Conservation (phyloP, 352 stramenopile genomes). For the Globisporangium canariense region DNA sequence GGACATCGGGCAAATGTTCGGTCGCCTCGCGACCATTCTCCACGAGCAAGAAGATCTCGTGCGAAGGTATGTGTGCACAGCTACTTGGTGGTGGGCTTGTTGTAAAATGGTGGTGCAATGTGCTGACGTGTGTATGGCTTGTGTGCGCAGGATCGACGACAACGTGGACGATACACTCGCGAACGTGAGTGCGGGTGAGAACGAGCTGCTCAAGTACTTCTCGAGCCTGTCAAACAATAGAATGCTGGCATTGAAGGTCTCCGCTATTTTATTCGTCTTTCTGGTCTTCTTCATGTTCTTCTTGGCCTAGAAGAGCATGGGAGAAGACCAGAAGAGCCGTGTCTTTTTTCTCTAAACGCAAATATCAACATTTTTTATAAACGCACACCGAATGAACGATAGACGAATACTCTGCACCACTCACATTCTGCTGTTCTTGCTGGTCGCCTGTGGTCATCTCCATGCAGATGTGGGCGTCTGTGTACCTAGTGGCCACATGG, state of each 20-base stretch:
- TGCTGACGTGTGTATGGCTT: conserved; percentile 10
- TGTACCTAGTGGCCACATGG: background rate
- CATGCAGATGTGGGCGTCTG: background rate
- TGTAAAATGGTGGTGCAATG: background rate
- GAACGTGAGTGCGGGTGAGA: conserved; percentile 73
- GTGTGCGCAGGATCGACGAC: conserved; percentile 73
- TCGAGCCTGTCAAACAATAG: conserved; percentile 85
- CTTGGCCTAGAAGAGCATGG: conserved; percentile 51
- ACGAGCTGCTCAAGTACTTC: conserved; percentile 85
- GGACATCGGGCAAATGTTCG: conserved; percentile 82
- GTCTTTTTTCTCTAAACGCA: conserved; percentile 2
- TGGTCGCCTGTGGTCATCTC: background rate
- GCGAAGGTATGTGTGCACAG: conserved; percentile 40
- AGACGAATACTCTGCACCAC: background rate
- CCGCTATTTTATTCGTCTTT: conserved; percentile 85
- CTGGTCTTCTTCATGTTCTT: conserved; percentile 90
- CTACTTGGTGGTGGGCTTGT: background rate
- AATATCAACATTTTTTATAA: conserved; percentile 10
- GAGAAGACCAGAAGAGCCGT: background rate
- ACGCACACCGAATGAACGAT: background rate
- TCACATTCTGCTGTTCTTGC: background rate
- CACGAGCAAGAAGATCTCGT: conserved; percentile 82
- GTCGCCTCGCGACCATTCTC: conserved; percentile 73
- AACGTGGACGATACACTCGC: conserved; percentile 77
- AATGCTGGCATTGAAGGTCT: conserved; percentile 83